These are phyloP conservation scores for Cystobasidium ongulense DNA, from an alignment of 768 basidiomycete species.

Conservation along the genomic window DNA sequence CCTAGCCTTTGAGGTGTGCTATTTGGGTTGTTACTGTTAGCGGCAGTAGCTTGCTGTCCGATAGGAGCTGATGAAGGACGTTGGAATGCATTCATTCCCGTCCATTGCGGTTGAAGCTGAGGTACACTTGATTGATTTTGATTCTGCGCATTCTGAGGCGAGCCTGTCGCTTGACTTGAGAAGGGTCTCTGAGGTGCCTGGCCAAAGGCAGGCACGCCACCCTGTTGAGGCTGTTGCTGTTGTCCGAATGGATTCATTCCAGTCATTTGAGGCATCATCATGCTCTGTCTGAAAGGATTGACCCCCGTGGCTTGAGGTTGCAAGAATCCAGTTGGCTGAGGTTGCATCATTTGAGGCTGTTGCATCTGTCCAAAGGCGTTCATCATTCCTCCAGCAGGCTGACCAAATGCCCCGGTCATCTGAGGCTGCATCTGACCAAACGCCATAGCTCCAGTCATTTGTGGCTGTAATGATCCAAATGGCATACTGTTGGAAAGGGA, in stretches of 20 bases:
- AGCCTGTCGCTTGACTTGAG: slow-evolving; percentile 20
- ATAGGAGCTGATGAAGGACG: slow-evolving; percentile 26
- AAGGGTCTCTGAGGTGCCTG: slow-evolving; percentile 39
- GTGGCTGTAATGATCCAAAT: slow-evolving; percentile 24
- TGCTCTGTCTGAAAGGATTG: slow-evolving; percentile 49
- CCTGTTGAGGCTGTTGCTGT: slow-evolving; percentile 40
- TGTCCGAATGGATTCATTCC: slow-evolving; percentile 34
- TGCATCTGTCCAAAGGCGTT: slow-evolving; percentile 41
- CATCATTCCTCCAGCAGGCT: not conserved
- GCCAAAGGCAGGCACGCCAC: slow-evolving; percentile 36
- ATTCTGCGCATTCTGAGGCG: slow-evolving; percentile 21
- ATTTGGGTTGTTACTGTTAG: not conserved
- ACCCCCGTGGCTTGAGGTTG: slow-evolving; percentile 52
- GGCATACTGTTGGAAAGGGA: not conserved
- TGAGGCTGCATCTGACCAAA: slow-evolving; percentile 38
- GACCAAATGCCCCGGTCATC: slow-evolving; percentile 43
- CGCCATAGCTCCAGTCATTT: slow-evolving; percentile 35
- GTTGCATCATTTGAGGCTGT: slow-evolving; percentile 48
- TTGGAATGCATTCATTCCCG: slow-evolving; percentile 31
- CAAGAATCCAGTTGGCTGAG: slow-evolving; percentile 48
- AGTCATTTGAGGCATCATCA: slow-evolving; percentile 40
- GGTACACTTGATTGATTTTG: not conserved
- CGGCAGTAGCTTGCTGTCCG: not conserved
- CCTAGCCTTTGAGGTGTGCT: not conserved
- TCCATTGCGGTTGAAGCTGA: slow-evolving; percentile 19